These are phyloP conservation scores for Physcomitrium patens DNA, from an alignment of 225 moss, liverwort and hornwort species.

Conservation along the genomic window DNA sequence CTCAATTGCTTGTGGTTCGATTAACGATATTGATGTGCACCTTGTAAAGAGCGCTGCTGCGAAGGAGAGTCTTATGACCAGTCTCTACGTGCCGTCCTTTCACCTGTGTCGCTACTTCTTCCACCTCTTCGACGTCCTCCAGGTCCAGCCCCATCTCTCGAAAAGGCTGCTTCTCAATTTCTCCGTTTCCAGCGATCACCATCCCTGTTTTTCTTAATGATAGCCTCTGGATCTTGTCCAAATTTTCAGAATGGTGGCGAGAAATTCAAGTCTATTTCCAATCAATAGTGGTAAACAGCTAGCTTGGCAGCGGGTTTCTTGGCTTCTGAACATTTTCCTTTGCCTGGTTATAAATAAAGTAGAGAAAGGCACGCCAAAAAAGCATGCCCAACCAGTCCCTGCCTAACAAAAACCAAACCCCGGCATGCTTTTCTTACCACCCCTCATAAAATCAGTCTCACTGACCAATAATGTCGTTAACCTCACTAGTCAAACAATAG, in stretches of 20 bases:
- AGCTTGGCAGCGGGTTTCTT: not conserved
- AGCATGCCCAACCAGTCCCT: slow-evolving; percentile 47
- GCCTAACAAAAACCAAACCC: slow-evolving; percentile 37
- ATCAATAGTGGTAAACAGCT: not conserved
- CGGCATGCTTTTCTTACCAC: slow-evolving; percentile 33
- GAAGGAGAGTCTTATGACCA: slow-evolving; percentile 64
- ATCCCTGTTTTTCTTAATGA: not conserved
- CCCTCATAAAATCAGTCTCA: not conserved
- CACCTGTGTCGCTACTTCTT: slow-evolving; percentile 38
- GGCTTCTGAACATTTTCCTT: not conserved
- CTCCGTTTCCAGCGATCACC: slow-evolving; percentile 24
- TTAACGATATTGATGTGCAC: slow-evolving; percentile 25
- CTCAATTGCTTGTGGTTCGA: not conserved
- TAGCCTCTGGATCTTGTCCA: not conserved
- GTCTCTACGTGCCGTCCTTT: slow-evolving; percentile 48
- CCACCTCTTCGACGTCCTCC: slow-evolving; percentile 17
- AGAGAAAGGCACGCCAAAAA: not conserved
- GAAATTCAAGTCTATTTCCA: not conserved
- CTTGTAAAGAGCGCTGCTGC: slow-evolving; percentile 56
- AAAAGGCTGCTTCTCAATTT: slow-evolving; percentile 5
- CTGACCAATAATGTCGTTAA: not conserved
- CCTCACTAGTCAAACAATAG: not conserved
- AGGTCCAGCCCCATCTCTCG: slow-evolving; percentile 30
- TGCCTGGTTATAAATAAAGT: slow-evolving; percentile 28
- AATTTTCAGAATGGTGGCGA: not conserved